A percentile compares a stretch with the other conserved stretches of the same genome.
Conservation (phyloP, 805 yeast species). For the Suhomyces xylopsoci region DNA sequence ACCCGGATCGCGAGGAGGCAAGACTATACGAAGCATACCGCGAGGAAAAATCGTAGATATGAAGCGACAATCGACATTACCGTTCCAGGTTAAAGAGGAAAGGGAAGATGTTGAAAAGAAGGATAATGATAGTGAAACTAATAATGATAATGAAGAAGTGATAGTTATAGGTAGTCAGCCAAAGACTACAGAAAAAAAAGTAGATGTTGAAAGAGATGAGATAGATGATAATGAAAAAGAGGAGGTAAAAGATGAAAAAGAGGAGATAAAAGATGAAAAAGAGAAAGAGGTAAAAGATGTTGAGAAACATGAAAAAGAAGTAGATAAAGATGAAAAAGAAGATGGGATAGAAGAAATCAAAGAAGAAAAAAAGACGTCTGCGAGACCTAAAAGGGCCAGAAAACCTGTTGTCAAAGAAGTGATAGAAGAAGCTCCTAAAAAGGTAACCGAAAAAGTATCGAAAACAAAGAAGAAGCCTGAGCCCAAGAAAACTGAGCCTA, state of each 20-base stretch:
- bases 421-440: background rate
- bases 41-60: conserved; percentile 22
- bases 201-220: conserved; percentile 1
- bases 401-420: background rate
- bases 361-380: background rate
- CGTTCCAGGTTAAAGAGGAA: background rate
- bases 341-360: background rate
- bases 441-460: background rate
- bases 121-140: background rate
- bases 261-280: background rate
- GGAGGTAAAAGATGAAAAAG: background rate
- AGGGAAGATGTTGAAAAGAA: background rate
- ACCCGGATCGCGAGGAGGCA: conserved; percentile 41
- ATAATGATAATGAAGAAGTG: background rate
- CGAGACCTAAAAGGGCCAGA: background rate
- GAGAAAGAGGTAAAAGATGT: background rate
- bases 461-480: conserved; percentile 2
- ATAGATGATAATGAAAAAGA: background rate
- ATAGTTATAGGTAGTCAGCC: background rate
- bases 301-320: background rate
- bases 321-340: background rate
- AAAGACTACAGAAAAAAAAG: background rate
- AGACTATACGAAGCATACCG: conserved; percentile 15
- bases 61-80: conserved; percentile 17
- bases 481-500: background rate